phyloP scores from a whole-genome alignment of 1,284 basidiomycete species.

The Cystobasidiaceae sp. region DNA sequence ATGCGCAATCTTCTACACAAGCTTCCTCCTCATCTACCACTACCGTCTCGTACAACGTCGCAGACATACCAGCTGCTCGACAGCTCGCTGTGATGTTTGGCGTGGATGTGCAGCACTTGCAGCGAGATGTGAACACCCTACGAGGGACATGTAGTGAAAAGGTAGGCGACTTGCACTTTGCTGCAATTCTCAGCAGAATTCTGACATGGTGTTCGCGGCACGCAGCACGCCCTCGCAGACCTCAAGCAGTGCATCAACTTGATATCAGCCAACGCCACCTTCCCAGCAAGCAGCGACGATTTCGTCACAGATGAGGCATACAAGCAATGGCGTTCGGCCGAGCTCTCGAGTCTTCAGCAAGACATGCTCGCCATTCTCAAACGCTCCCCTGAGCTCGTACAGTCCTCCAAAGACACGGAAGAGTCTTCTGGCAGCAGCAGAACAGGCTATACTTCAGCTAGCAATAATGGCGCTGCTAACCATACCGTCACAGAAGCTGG shows the following conservation, averaged over 20 bases:
- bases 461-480: not conserved
- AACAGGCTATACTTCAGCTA: not conserved
- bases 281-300: constrained; percentile 80
- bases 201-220: constrained; percentile 33
- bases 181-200: constrained; percentile 20
- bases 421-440: constrained; percentile 34
- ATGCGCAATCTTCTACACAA: not conserved
- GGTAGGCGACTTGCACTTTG: not conserved
- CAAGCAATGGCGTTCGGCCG: constrained; percentile 75
- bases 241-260: constrained; percentile 87
- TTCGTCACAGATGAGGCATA: constrained; percentile 76
- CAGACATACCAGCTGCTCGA: constrained; percentile 69
- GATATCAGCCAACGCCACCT: constrained; percentile 73
- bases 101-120: constrained; percentile 61
- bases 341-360: constrained; percentile 77
- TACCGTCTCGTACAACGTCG: constrained; percentile 44
- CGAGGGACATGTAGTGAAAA: constrained; percentile 67
- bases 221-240: constrained; percentile 71
- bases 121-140: constrained; percentile 68
- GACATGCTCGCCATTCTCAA: constrained; percentile 83
- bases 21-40: not conserved
- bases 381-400: constrained; percentile 78
- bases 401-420: constrained; percentile 52
- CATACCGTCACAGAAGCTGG: constrained; percentile 16
- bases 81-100: constrained; percentile 71